Evolutionary conservation across 2,329 filamentous ascomycete species (phyloP), one percentile per base, ranked within the genome.

Genomic region (Akanthomyces lecanii): DNA sequence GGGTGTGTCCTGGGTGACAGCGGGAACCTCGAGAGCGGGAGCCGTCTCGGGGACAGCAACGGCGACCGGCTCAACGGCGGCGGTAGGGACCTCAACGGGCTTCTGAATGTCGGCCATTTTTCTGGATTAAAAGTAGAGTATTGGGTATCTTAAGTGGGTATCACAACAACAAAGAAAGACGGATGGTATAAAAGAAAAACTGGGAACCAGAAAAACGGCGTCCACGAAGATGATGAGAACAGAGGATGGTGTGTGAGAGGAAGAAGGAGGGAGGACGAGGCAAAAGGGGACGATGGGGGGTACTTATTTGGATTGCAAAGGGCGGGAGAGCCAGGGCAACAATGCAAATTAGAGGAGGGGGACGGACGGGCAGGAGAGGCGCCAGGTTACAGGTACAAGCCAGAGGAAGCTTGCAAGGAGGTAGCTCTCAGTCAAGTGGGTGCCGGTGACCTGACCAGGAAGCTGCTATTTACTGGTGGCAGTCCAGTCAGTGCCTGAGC

Each of bases 41-140:
- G 53, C 61, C 16, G 36, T 56, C 63, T 73, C 67, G 56, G 73
- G 74, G 51, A 66, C 70, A 51, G 72, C 66, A 48, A 71, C 68
- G 67, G 73, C 66, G 62, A 70, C 69, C 66, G 75, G 75, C 59
- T 73, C 76, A 65, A 78, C 74, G 68, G 80, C 76, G 69, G 85
- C 84, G 73, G 76, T 71, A 68, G 81, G 74, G 76, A 81, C 80
- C 76, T 87, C 87, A 71, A 84, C 81, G 74, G 87, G 83, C 81
- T 92, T 91, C 78, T 87, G 83, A 77, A 81, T 82, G 73, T 91
- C 89, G 79, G 89, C 86, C 89, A 91, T 91, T 82, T 84, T 61
- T 64, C 53, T 61, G 51, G 80, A 75, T 73, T 74, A 72, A 74
- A 70, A 75, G 75, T 73, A 73, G 72, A 72, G 73, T 74, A 74